These are phyloP conservation scores for Talaromyces pinophilus DNA, from an alignment of 2,329 filamentous ascomycete species.

Conservation along the genomic window DNA sequence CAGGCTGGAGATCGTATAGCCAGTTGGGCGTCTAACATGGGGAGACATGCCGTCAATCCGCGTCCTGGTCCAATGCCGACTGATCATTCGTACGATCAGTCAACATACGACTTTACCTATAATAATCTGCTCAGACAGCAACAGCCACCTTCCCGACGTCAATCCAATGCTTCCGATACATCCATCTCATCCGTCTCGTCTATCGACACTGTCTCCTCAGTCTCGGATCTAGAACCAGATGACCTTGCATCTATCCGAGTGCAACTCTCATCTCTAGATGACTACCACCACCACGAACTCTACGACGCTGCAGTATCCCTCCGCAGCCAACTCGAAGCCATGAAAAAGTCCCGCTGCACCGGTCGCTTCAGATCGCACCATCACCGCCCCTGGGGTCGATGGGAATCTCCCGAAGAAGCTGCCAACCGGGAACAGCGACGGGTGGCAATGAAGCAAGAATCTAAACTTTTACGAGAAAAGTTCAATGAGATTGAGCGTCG, in stretches of 20 bases:
- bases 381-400: slow-evolving; percentile 34
- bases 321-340: slow-evolving; percentile 36
- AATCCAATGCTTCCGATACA: slow-evolving; percentile 32
- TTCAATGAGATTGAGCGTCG: slow-evolving; percentile 40
- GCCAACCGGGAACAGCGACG: slow-evolving; percentile 34
- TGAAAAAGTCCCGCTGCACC: slow-evolving; percentile 39
- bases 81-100: slow-evolving; percentile 1
- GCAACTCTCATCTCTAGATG: slow-evolving; percentile 38
- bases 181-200: slow-evolving; percentile 40
- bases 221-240: slow-evolving; percentile 38
- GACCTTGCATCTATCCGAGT: slow-evolving; percentile 40
- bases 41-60: background rate
- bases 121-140: background rate
- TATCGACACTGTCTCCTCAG: slow-evolving; percentile 41
- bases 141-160: slow-evolving; percentile 27
- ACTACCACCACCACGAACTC: slow-evolving; percentile 40
- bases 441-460: slow-evolving; percentile 40
- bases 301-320: slow-evolving; percentile 40
- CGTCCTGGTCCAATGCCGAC: slow-evolving; percentile 10
- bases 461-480: slow-evolving; percentile 40
- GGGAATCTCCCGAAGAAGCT: slow-evolving; percentile 40
- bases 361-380: slow-evolving; percentile 1
- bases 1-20: slow-evolving; percentile 25
- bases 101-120: slow-evolving; percentile 1
- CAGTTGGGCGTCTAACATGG: slow-evolving; percentile 20